Percentiles rank a stretch among this genome's conserved stretches.
Evolutionary conservation across 1,139 yeast species (phyloP).

Genomic region (Yamadazyma conglobata): DNA sequence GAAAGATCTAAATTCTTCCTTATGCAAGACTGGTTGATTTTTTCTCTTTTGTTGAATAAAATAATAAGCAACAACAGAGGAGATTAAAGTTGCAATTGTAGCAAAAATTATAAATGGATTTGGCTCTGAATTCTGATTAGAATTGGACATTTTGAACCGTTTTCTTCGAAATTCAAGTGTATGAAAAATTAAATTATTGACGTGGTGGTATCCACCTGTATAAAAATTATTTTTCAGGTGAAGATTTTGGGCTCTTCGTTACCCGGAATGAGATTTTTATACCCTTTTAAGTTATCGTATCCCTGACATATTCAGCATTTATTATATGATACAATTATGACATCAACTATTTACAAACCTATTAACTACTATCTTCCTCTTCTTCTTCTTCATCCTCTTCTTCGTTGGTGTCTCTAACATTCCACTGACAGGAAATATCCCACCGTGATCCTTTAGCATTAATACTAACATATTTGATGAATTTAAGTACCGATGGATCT

Average conservation of each 20-base stretch:
- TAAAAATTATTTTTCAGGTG: too few species aligned
- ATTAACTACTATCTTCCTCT: neutral
- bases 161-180: too few species aligned
- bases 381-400: conserved; percentile 5
- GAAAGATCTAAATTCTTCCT: conserved; percentile 72
- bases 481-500: conserved; percentile 81
- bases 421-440: conserved; percentile 86
- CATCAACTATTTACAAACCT: neutral
- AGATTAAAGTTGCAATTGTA: conserved; percentile 43
- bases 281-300: neutral
- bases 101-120: conserved; percentile 37
- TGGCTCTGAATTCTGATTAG: conserved; percentile 28
- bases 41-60: conserved; percentile 34
- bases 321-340: too few species aligned
- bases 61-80: conserved; percentile 36
- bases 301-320: neutral
- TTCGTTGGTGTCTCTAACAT: conserved; percentile 38
- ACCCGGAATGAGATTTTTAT: conserved; percentile 1
- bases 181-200: too few species aligned
- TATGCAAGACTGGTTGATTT: conserved; percentile 54
- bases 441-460: conserved; percentile 90
- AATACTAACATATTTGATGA: conserved; percentile 86
- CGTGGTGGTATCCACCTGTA: too few species aligned
- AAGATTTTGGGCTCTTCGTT: too few species aligned
- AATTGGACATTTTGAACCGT: too few species aligned